Evolutionary conservation across 805 yeast genomes (phyloP).

Genomic region (Saccharomycopsis javanensis): DNA sequence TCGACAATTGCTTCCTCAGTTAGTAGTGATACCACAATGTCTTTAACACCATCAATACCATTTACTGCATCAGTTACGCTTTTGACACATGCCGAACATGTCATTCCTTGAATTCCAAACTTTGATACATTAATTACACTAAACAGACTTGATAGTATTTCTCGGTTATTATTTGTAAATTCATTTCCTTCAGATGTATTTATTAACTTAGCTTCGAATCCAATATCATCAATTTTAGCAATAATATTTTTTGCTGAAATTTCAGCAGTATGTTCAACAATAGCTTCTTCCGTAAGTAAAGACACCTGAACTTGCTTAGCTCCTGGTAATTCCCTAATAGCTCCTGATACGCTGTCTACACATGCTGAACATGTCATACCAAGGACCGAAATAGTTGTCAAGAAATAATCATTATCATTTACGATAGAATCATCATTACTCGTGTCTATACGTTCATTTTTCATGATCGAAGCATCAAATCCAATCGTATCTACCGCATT

Average conservation of each 20-base stretch:
- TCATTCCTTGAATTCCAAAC: conserved; percentile 56
- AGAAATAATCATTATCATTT: not conserved
- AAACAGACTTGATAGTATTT: not conserved
- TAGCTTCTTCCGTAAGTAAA: conserved; percentile 65
- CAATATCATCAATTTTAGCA: conserved; percentile 65
- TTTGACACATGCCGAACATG: conserved; percentile 78
- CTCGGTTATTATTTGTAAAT: not conserved
- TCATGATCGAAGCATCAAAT: conserved; percentile 39
- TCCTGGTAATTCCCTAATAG: conserved; percentile 46
- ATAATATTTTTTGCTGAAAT: conserved; percentile 31
- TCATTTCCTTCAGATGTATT: conserved; percentile 6
- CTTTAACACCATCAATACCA: conserved; percentile 39
- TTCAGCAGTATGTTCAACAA: conserved; percentile 34
- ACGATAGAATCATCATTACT: not conserved
- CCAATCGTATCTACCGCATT: conserved; percentile 72
- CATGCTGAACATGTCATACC: conserved; percentile 96
- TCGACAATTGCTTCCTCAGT: conserved; percentile 62
- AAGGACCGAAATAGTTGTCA: conserved; percentile 21
- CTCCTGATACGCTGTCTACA: conserved; percentile 52
- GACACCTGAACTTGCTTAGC: conserved; percentile 47
- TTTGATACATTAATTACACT: conserved; percentile 8
- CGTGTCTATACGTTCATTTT: conserved; percentile 10
- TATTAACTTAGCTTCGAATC: conserved; percentile 46
- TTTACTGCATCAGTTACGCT: conserved; percentile 51
- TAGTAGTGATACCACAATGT: conserved; percentile 57